Base-by-base conservation (phyloP, 768 basidiomycete genomes). In the Rhodocollybia butyracea region DNA sequence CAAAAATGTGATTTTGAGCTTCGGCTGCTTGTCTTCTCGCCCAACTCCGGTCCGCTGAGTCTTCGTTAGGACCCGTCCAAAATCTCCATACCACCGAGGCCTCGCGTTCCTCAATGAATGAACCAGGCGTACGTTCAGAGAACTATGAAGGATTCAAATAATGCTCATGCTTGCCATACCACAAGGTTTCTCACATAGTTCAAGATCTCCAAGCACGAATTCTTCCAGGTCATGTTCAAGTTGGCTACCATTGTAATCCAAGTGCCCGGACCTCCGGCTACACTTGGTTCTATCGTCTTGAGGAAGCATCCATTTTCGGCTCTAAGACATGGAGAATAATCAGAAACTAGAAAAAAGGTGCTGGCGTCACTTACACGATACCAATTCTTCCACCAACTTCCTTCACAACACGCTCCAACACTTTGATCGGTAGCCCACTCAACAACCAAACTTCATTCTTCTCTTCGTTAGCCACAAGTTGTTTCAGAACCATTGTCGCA, bases 1-100 rank as follows among this genome's bases (percentile, higher is more conserved):
- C 91, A 64, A 91, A 93, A 59, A 93, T 90, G 63, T 94, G 92
- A 69, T 94, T 94, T 70, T 94, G 92, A 21, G 92, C 92, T 66
- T 93, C 91, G 0, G 90, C 89, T 1, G 92, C 92, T 65, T 94
- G 91, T 21, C 92, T 74, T 30, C 87, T 79, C 0, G 91, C 92
- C 92, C 92, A 94, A 54, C 82, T 83, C 11, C 86, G 76, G 62
- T 90, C 88, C 0, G 82, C 67, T 38, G 73, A 70, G 34, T 83
- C 78, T 15, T 63, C 43, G 42, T 61, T 59, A 15, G 68, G 71
- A 2, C 76, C 85, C 0, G 84, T 87, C 86, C 88, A 91, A 77
- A 87, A 94, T 0, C 90, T 80, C 89, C 91, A 94, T 3, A 92
- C 81, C 57, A 94, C 73, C 10, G 89, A 91, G 0, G 91, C 86